Percentiles rank a stretch among this genome's conserved stretches.
Conservation (phyloP, 1,284 basidiomycete species). For the Melampsora americana region DNA sequence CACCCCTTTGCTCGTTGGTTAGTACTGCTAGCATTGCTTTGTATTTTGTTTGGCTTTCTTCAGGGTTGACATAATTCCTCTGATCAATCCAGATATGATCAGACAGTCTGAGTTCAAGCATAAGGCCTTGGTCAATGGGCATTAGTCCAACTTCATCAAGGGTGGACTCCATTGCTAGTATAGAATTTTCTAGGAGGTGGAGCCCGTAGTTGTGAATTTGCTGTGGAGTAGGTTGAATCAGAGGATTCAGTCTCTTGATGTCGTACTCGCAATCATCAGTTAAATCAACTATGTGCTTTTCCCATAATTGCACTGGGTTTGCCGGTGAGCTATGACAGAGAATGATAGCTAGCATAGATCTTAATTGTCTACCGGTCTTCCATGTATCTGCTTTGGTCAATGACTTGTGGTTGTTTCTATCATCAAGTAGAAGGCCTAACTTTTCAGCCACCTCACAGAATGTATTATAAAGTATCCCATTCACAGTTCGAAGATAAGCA, state of each 20-base stretch:
- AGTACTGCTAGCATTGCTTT: conserved; percentile 45
- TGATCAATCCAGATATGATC: conserved; percentile 30
- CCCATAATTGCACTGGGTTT: not conserved
- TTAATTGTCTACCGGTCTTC: not conserved
- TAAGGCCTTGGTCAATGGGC: conserved; percentile 51
- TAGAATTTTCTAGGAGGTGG: too few relatives aligned
- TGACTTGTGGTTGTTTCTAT: not conserved
- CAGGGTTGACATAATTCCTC: conserved; percentile 57
- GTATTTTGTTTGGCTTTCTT: conserved; percentile 55
- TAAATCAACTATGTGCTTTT: not conserved
- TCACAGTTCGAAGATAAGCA: not conserved
- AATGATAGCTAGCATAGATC: conserved; percentile 7
- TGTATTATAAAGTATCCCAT: not conserved
- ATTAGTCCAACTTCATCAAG: not conserved
- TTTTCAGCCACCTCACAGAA: not conserved
- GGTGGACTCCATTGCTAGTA: conserved; percentile 43
- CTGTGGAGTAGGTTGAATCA: not conserved
- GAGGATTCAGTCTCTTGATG: too few relatives aligned
- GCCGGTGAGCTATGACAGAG: conserved; percentile 3
- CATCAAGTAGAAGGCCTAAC: too few relatives aligned
- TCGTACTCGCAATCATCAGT: not conserved
- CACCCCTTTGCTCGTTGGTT: conserved; percentile 56
- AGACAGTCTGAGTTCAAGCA: not conserved
- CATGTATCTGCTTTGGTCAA: not conserved
- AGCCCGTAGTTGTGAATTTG: too few relatives aligned